Percentiles rank a stretch among this genome's conserved stretches.
These are phyloP conservation scores for Metschnikowia gruessii DNA, from an alignment of 805 yeast genomes.

Conservation along the genomic window DNA sequence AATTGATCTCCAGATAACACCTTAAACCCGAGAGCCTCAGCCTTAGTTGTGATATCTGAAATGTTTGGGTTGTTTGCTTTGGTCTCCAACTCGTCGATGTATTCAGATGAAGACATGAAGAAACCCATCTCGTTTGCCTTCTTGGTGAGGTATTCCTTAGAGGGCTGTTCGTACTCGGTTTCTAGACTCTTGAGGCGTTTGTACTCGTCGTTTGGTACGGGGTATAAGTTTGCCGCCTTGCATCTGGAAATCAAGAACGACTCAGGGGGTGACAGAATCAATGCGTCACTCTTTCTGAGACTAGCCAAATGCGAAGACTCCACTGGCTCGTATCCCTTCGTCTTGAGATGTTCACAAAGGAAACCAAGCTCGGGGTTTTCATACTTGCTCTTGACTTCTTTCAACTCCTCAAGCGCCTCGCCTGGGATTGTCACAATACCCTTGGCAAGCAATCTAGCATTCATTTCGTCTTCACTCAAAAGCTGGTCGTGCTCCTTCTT, in stretches of 20 bases:
- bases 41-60: slow-evolving; percentile 4
- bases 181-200: slow-evolving; percentile 16
- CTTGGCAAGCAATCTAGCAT: slow-evolving; percentile 24
- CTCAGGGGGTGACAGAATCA: slow-evolving; percentile 24
- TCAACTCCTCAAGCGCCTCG: slow-evolving; percentile 21
- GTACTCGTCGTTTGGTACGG: slow-evolving; percentile 21
- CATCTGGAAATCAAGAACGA: slow-evolving; percentile 26
- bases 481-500: slow-evolving; percentile 28
- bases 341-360: slow-evolving; percentile 20
- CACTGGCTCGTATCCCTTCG: slow-evolving; percentile 18
- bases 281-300: slow-evolving; percentile 14
- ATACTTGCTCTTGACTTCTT: slow-evolving; percentile 10
- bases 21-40: slow-evolving; percentile 7
- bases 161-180: slow-evolving; percentile 33
- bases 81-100: slow-evolving; percentile 31
- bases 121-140: slow-evolving; percentile 38
- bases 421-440: slow-evolving; percentile 36
- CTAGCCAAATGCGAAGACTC: slow-evolving; percentile 13
- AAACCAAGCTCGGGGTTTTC: slow-evolving; percentile 26
- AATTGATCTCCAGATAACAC: slow-evolving; percentile 12
- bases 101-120: slow-evolving; percentile 28
- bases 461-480: slow-evolving; percentile 36
- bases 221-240: slow-evolving; percentile 17
- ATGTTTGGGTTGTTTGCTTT: slow-evolving; percentile 12
- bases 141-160: slow-evolving; percentile 29